Percentiles rank a stretch among this genome's conserved stretches.
phyloP scores from a whole-genome alignment of 495 filamentous ascomycete genomes.

The Copromyces sp. region DNA sequence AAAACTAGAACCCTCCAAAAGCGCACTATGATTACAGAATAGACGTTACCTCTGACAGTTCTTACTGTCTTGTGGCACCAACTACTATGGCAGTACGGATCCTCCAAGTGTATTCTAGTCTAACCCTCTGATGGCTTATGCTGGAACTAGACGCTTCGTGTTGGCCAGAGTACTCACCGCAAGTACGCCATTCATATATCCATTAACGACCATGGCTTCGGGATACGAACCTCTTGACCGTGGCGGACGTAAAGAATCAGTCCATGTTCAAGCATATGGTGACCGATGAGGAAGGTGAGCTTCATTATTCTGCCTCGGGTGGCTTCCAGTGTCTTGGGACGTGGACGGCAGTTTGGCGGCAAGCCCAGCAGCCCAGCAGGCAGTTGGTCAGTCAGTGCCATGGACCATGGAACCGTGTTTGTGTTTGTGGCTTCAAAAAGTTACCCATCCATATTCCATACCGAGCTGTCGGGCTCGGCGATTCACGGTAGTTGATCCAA shows the following conservation, averaged over 20 bases:
- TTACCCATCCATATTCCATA: not conserved
- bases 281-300: not conserved
- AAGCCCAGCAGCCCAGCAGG: not conserved
- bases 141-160: not conserved
- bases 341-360: not conserved
- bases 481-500: not conserved
- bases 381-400: not conserved
- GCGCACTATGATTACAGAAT: not conserved
- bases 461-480: not conserved
- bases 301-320: not conserved
- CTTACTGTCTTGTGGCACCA: not conserved
- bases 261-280: not conserved
- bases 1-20: not conserved
- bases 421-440: not conserved
- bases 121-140: not conserved
- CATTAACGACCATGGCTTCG: not conserved
- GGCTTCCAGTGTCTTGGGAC: not conserved
- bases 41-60: not conserved
- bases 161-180: not conserved
- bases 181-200: not conserved
- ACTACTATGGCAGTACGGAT: no score
- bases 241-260: not conserved
- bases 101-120: no score
- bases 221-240: not conserved
- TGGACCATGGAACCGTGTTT: not conserved